A percentile compares a stretch with the other conserved stretches of the same genome.
Evolutionary conservation across 768 basidiomycete genomes (phyloP).

Genomic region (Amanita phalloides): DNA sequence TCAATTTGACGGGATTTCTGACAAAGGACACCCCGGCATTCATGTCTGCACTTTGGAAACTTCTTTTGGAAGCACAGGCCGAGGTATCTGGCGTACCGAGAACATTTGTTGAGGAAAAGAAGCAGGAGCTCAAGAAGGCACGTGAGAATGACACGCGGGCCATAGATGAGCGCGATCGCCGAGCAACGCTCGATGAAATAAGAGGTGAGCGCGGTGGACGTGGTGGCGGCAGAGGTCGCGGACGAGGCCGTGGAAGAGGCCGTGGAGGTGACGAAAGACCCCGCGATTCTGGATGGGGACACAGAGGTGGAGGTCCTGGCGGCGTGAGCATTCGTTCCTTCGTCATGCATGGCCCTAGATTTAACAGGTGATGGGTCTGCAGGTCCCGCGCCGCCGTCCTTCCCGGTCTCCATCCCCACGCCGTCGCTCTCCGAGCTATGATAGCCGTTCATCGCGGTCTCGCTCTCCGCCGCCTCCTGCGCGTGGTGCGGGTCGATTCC

Average conservation of each 20-base stretch:
- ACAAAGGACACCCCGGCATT: slow-evolving; percentile 78
- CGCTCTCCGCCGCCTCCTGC: slow-evolving; percentile 21
- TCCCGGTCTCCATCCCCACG: slow-evolving; percentile 32
- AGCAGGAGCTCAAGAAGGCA: slow-evolving; percentile 75
- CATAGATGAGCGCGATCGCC: slow-evolving; percentile 61
- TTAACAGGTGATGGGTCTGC: slow-evolving; percentile 8
- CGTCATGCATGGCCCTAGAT: background rate
- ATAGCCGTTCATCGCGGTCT: slow-evolving; percentile 24
- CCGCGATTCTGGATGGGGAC: slow-evolving; percentile 56
- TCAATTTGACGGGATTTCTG: slow-evolving; percentile 87
- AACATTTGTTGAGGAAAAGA: slow-evolving; percentile 87
- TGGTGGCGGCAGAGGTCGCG: slow-evolving; percentile 51
- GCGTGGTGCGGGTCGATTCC: slow-evolving; percentile 11
- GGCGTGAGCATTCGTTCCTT: slow-evolving; percentile 17
- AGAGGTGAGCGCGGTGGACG: slow-evolving; percentile 48
- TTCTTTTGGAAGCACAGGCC: slow-evolving; percentile 88
- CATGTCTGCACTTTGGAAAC: slow-evolving; percentile 82
- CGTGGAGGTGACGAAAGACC: slow-evolving; percentile 26
- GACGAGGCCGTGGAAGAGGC: slow-evolving; percentile 40
- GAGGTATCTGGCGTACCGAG: slow-evolving; percentile 84
- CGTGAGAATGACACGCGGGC: slow-evolving; percentile 52
- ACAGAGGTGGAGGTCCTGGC: slow-evolving; percentile 40
- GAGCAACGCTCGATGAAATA: slow-evolving; percentile 58
- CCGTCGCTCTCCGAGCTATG: slow-evolving; percentile 21
- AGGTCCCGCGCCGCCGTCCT: slow-evolving; percentile 36